Evolutionary conservation across 2,329 filamentous ascomycete species (phyloP).

Genomic region (Bipolaris gigantea): DNA sequence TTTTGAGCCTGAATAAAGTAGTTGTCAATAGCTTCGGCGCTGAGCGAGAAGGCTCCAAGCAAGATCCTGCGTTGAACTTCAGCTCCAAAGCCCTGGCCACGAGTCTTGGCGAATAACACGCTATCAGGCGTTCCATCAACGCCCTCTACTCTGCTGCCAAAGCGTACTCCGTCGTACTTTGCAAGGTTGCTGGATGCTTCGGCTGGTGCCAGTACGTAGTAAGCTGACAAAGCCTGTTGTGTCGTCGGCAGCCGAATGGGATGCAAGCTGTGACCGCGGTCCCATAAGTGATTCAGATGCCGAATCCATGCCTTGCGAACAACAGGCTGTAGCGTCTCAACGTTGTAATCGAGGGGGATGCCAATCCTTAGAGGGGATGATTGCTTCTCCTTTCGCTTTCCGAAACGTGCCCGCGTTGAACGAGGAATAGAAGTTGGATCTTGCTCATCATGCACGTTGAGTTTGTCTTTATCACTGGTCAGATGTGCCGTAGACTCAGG

Average conservation of each 20-base stretch:
- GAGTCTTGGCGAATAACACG: constrained; percentile 68
- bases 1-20: constrained; percentile 95
- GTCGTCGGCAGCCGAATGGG: constrained; percentile 82
- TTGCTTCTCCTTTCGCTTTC: not conserved
- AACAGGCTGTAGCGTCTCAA: constrained; percentile 70
- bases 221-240: constrained; percentile 82
- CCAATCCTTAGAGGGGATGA: constrained; percentile 52
- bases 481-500: not conserved
- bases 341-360: constrained; percentile 79
- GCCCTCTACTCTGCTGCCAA: constrained; percentile 64
- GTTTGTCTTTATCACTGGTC: constrained; percentile 42
- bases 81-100: constrained; percentile 73
- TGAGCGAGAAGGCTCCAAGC: constrained; percentile 86
- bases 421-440: constrained; percentile 74
- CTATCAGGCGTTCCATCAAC: constrained; percentile 60
- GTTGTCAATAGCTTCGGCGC: constrained; percentile 88
- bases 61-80: constrained; percentile 88
- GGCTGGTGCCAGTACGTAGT: constrained; percentile 92
- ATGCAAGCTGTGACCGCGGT: constrained; percentile 70
- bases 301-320: constrained; percentile 71
- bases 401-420: constrained; percentile 55
- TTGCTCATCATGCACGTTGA: constrained; percentile 64
- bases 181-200: constrained; percentile 95
- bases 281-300: constrained; percentile 62
- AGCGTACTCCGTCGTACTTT: constrained; percentile 96